A percentile compares a stretch with the other conserved stretches of the same genome.
These are phyloP conservation scores for Amoebophrya sp. DNA, from an alignment of 169 alveolate species.

Conservation along the genomic window DNA sequence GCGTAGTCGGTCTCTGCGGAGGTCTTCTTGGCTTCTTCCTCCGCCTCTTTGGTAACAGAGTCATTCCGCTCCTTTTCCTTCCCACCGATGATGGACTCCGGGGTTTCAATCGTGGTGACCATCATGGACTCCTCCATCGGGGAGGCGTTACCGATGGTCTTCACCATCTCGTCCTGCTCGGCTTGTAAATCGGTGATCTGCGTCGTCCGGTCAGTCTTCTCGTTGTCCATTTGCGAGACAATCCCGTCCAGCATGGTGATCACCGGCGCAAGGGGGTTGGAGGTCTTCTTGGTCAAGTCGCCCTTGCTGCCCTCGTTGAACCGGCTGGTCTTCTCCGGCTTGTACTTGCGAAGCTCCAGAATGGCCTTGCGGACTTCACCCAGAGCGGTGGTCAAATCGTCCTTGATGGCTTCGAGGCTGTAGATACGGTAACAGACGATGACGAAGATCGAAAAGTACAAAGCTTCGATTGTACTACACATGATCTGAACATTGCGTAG, in stretches of 20 bases:
- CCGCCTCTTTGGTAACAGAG: neutral
- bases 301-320: slow-evolving; percentile 18
- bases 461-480: no score
- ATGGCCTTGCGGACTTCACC: neutral
- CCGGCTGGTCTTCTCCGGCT: neutral
- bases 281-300: neutral
- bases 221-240: neutral
- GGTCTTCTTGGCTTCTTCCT: neutral
- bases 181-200: neutral
- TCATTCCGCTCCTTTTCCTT: neutral
- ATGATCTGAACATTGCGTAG: no score
- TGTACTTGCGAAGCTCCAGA: neutral
- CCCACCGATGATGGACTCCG: neutral
- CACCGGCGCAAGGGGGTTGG: neutral
- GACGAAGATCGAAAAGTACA: no score
- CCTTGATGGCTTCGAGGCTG: neutral
- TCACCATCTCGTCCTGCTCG: neutral
- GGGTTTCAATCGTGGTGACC: neutral
- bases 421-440: no score
- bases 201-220: neutral
- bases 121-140: neutral
- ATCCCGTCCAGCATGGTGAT: slow-evolving; percentile 26
- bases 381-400: neutral
- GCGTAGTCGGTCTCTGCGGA: neutral
- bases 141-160: neutral